Evolutionary conservation across 2,329 filamentous ascomycete species (phyloP), one percentile per base, ranked within the genome.

Genomic region (Fusarium sacchari): DNA sequence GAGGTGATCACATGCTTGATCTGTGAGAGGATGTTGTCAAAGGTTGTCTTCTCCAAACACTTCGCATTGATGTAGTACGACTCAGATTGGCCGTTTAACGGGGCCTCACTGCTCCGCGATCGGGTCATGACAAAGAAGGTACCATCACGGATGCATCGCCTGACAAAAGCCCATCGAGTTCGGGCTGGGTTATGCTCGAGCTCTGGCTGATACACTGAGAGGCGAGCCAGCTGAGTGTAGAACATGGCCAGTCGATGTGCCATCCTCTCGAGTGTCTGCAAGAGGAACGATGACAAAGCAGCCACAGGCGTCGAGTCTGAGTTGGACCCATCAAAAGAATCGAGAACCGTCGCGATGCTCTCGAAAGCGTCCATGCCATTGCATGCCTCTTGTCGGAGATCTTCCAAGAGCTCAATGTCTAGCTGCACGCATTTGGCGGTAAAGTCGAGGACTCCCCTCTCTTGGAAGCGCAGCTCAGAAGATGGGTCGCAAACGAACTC

Each of bases 361-460:
- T 85, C 86, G 32, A 88, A 88, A 2, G 87, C 87, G 67, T 89
- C 87, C 86, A 89, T 89, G 14, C 87, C 88, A 28, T 81, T 81
- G 58, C 86, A 88, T 0, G 84, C 86, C 69, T 89, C 87, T 53
- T 86, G 84, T 12, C 87, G 83, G 4, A 89, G 84, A 60, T 87
- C 84, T 67, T 89, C 87, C 7, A 89, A 82, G 4, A 89, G 83
- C 60, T 85, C 84, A 58, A 88, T 87, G 50, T 89, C 86, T 7
- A 87, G 81, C 67, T 86, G 81, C 0, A 88, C 85, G 6, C 84
- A 86, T 61, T 82, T 83, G 22, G 83, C 81, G 1, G 86, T 86
- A 64, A 89, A 89, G 53, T 82, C 79, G 50, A 88, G 85, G 56
- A 89, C 84, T 9, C 87, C 86, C 4, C 84, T 83, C 69, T 89